phyloP scores from a whole-genome alignment of 2,329 filamentous ascomycete genomes.

The Peltaster fructicola region DNA sequence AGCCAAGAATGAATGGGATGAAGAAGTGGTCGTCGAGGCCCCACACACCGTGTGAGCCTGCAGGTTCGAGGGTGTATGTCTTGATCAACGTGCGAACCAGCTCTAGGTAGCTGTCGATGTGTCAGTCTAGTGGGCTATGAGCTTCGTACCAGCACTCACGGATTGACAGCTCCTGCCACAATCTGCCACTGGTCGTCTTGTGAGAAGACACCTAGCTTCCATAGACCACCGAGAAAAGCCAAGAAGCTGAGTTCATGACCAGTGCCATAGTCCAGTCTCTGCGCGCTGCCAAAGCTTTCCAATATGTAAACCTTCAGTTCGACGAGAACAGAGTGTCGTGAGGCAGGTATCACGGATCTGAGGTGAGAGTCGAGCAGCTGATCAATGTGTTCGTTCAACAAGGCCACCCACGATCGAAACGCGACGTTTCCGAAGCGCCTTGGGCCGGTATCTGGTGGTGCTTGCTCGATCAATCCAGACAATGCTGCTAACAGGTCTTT shows the following conservation, averaged over 20 bases:
- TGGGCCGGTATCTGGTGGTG: conserved; percentile 70
- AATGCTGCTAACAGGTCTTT: conserved; percentile 50
- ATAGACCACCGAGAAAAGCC: conserved; percentile 75
- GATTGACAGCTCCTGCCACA: conserved; percentile 66
- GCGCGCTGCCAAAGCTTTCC: conserved; percentile 71
- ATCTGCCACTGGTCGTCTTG: conserved; percentile 58
- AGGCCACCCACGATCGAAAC: conserved; percentile 66
- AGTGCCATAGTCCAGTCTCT: conserved; percentile 86
- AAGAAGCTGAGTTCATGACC: conserved; percentile 92
- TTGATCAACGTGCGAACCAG: conserved; percentile 70
- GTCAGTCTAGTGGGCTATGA: background rate
- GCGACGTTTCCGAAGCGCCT: conserved; percentile 82
- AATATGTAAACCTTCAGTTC: conserved; percentile 69
- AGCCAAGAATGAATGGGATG: conserved; percentile 84
- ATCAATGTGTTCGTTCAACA: conserved; percentile 44
- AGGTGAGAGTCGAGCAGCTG: conserved; percentile 23
- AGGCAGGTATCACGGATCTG: conserved; percentile 1
- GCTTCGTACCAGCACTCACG: conserved; percentile 35
- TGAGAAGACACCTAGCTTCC: conserved; percentile 72
- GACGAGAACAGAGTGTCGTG: conserved; percentile 11
- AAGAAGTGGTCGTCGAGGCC: conserved; percentile 96
- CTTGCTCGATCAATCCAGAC: no score
- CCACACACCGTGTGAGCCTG: conserved; percentile 94
- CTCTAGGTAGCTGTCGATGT: conserved; percentile 46
- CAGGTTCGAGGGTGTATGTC: conserved; percentile 84